Evolutionary conservation across 2,329 filamentous ascomycete genomes (phyloP).

Genomic region (Stemphylium beticola): DNA sequence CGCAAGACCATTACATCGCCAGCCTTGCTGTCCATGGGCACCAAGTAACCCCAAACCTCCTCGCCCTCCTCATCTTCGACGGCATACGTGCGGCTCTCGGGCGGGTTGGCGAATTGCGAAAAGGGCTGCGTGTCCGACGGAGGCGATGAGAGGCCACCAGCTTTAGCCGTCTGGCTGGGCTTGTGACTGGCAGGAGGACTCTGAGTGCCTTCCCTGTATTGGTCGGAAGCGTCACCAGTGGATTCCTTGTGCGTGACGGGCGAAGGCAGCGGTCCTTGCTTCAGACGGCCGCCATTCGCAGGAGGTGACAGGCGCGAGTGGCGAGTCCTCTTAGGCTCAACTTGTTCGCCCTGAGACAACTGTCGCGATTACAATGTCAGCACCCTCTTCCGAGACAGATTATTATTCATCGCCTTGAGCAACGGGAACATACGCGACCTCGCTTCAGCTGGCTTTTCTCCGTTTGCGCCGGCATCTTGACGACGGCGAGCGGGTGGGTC

Average conservation of each 20-base stretch:
- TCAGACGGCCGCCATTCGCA: slow-evolving; percentile 57
- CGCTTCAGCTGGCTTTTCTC: slow-evolving; percentile 90
- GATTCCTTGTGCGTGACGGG: slow-evolving; percentile 76
- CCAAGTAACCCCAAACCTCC: slow-evolving; percentile 94
- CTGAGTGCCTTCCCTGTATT: slow-evolving; percentile 71
- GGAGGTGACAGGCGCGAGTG: slow-evolving; percentile 67
- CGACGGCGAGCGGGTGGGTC: slow-evolving; percentile 15
- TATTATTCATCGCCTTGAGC: not conserved
- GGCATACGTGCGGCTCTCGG: slow-evolving; percentile 75
- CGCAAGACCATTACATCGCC: slow-evolving; percentile 75
- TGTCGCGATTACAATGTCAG: slow-evolving; percentile 50
- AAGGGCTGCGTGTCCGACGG: slow-evolving; percentile 75
- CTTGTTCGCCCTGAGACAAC: slow-evolving; percentile 69
- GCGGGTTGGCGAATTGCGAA: slow-evolving; percentile 79
- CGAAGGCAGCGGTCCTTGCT: slow-evolving; percentile 71
- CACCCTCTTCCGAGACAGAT: not conserved
- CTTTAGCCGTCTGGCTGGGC: slow-evolving; percentile 48
- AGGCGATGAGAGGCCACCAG: slow-evolving; percentile 62
- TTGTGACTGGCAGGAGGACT: slow-evolving; percentile 63
- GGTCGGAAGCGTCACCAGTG: slow-evolving; percentile 60
- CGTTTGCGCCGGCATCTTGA: slow-evolving; percentile 61
- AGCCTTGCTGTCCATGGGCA: slow-evolving; percentile 76
- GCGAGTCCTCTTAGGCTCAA: slow-evolving; percentile 81
- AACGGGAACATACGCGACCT: slow-evolving; percentile 65
- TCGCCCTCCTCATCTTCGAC: slow-evolving; percentile 83